phyloP scores from a whole-genome alignment of 2,329 filamentous ascomycete genomes.

The Drechslera avenae region DNA sequence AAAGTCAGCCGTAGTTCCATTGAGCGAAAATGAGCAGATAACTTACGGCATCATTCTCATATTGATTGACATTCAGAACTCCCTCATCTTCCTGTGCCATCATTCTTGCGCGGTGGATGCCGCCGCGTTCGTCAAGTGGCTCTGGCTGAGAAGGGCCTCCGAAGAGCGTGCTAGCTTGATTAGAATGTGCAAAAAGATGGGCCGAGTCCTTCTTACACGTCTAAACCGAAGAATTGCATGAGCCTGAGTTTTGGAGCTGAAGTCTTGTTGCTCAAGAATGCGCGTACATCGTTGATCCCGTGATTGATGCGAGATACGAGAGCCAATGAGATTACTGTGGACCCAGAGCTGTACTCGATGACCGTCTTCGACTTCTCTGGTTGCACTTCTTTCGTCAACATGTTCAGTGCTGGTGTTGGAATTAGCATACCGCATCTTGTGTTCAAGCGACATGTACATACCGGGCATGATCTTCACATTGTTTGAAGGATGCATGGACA shows the following conservation, averaged over 20 bases:
- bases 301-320: constrained; percentile 28
- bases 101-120: constrained; percentile 21
- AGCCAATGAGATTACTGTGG: constrained; percentile 30
- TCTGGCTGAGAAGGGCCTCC: constrained; percentile 55
- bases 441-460: constrained; percentile 19
- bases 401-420: constrained; percentile 22
- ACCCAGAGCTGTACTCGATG: constrained; percentile 28
- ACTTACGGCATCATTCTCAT: constrained; percentile 55
- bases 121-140: constrained; percentile 24
- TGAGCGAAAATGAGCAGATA: not conserved
- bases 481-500: constrained; percentile 67
- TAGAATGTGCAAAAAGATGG: not conserved
- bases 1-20: not conserved
- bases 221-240: constrained; percentile 33
- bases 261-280: constrained; percentile 30
- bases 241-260: constrained; percentile 22
- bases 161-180: constrained; percentile 49
- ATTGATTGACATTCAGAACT: constrained; percentile 62
- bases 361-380: constrained; percentile 24
- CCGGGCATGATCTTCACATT: constrained; percentile 69
- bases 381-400: constrained; percentile 21
- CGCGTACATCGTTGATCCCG: constrained; percentile 22
- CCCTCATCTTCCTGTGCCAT: constrained; percentile 46
- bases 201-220: constrained; percentile 14
- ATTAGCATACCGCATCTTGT: not conserved